These are phyloP conservation scores for Cryptococcus sp. DNA, from an alignment of 1,284 basidiomycete genomes.

Conservation along the genomic window DNA sequence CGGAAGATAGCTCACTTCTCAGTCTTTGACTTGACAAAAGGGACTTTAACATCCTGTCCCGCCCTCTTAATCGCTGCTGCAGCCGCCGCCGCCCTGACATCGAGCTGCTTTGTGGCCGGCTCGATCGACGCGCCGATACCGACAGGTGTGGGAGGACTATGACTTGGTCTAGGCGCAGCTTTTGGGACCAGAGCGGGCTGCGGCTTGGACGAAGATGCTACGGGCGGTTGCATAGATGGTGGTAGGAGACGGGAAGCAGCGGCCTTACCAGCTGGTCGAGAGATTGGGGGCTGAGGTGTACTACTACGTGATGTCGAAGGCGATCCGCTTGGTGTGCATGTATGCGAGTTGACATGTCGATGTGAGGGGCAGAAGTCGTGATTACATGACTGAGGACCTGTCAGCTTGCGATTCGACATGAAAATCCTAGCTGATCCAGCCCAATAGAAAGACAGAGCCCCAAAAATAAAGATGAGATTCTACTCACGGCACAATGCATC, in stretches of 20 bases:
- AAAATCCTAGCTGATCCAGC: not conserved
- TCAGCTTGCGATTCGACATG: not conserved
- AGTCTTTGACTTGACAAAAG: slow-evolving; percentile 48
- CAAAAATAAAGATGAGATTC: not conserved
- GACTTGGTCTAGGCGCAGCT: slow-evolving; percentile 7
- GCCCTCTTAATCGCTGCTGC: slow-evolving; percentile 47
- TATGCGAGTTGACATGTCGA: slow-evolving; percentile 37
- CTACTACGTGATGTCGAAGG: slow-evolving; percentile 21
- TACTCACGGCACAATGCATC: slow-evolving; percentile 49
- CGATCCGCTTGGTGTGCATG: slow-evolving; percentile 29
- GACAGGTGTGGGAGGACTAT: not conserved
- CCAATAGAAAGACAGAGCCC: not conserved
- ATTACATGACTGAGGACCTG: slow-evolving; percentile 26
- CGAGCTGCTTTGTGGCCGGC: slow-evolving; percentile 17
- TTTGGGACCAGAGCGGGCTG: not conserved
- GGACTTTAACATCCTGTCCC: slow-evolving; percentile 50
- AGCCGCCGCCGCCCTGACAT: slow-evolving; percentile 47
- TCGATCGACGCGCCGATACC: too few species aligned
- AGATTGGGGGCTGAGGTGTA: slow-evolving; percentile 24
- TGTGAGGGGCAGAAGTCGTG: slow-evolving; percentile 47
- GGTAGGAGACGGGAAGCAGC: slow-evolving; percentile 36
- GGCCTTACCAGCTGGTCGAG: slow-evolving; percentile 25
- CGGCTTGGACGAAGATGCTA: slow-evolving; percentile 9
- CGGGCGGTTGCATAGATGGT: slow-evolving; percentile 16
- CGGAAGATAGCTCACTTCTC: slow-evolving; percentile 42